Base-by-base conservation (phyloP, 805 yeast species). In the Huiozyma naganishii region DNA sequence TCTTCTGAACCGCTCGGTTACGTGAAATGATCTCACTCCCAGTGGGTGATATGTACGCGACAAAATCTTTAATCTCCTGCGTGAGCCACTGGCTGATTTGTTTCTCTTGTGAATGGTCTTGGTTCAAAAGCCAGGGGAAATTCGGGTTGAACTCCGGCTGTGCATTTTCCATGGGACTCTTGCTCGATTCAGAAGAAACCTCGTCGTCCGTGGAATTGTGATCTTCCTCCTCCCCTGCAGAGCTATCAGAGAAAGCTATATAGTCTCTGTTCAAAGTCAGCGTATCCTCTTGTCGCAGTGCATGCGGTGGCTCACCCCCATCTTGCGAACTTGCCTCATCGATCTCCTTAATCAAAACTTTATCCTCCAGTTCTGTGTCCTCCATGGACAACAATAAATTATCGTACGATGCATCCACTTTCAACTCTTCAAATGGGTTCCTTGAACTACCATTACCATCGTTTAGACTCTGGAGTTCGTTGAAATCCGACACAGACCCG, bases 31-130 rank as follows among this genome's bases (percentile, higher is more conserved):
- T 82, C 54, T 90, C 97, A 9, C 69, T 73, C 37, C 69, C 74
- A 0, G 90, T 78, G 1, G 97, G 97, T 0, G 95, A 83, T 27
- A 89, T 79, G 61, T 87, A 90, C 36, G 77, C 75, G 23, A 85
- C 83, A 59, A 87, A 90, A 56, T 87, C 95, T 50, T 73, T 74
- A 52, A 90, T 84, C 58, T 90, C 98, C 65, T 74, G 69, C 5
- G 92, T 82, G 32, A 90, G 70, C 92, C 96, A 87, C 50, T 83
- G 88, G 1, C 89, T 80, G 32, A 88, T 77, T 53, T 84, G 90
- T 51, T 73, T 72, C 57, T 83, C 88, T 42, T 68, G 74, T 1
- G 87, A 76, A 56, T 85, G 94, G 52, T 84, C 88, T 49, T 79
- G 83, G 48, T 80, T 77, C 44, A 77, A 70, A 23, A 84, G 72